phyloP scores from a whole-genome alignment of 345 rosid genomes.

The Ailanthus altissimus region DNA sequence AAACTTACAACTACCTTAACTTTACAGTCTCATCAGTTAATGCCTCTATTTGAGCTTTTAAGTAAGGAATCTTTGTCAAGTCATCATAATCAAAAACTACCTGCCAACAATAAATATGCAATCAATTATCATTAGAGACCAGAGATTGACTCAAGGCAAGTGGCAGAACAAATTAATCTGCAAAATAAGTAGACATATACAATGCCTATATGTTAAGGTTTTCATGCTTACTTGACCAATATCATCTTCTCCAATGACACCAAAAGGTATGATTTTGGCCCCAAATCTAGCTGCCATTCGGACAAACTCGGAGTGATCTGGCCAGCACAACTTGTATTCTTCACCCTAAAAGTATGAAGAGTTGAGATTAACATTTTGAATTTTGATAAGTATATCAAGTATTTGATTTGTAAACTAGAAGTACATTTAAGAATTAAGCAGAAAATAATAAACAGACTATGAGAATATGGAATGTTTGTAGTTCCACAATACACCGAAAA shows the following conservation, averaged over 20 bases:
- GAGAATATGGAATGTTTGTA: neutral
- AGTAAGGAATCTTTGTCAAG: slow-evolving; percentile 32
- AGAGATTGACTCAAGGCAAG: too few species aligned
- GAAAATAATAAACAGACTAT: neutral
- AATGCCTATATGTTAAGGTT: too few species aligned
- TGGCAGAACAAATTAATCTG: too few species aligned
- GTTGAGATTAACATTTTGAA: neutral
- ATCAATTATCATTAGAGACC: slow-evolving; percentile 3
- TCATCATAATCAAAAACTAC: slow-evolving; percentile 40
- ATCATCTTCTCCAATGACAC: slow-evolving; percentile 83
- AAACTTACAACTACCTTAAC: too few species aligned
- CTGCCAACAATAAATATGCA: slow-evolving; percentile 28
- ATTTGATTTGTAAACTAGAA: neutral
- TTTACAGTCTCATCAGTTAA: neutral
- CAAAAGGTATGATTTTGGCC: slow-evolving; percentile 78
- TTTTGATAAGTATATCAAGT: neutral
- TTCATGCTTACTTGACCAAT: slow-evolving; percentile 56
- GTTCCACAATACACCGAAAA: neutral
- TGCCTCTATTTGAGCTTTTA: slow-evolving; percentile 17
- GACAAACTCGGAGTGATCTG: slow-evolving; percentile 73
- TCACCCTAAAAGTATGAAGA: slow-evolving; percentile 52
- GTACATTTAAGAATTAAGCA: neutral
- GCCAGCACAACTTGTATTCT: slow-evolving; percentile 78
- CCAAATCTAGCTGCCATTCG: slow-evolving; percentile 83
- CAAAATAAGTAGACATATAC: too few species aligned